Conservation (phyloP, 1,284 basidiomycete genomes). For the Porphyrellus sp. region DNA sequence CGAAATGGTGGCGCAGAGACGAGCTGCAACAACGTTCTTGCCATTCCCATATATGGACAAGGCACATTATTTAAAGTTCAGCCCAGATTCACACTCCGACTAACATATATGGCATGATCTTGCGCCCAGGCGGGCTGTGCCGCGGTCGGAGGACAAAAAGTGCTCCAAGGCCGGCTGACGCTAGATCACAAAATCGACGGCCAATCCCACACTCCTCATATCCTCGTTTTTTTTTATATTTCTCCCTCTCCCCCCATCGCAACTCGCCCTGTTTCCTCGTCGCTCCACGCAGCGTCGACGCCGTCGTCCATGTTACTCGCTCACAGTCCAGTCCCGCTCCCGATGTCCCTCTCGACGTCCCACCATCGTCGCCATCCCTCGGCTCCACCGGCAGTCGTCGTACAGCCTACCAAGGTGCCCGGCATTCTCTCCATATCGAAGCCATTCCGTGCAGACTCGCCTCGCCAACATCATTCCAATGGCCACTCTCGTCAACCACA, state of each 20-base stretch:
- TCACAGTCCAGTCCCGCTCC: constrained; percentile 50
- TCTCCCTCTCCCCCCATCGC: constrained; percentile 12
- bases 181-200: constrained; percentile 28
- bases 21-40: constrained; percentile 19
- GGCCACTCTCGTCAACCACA: constrained; percentile 35
- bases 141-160: constrained; percentile 35
- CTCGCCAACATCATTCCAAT: constrained; percentile 35
- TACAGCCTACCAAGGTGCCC: constrained; percentile 67
- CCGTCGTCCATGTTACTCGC: constrained; percentile 55
- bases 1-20: constrained; percentile 1
- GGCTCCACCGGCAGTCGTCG: constrained; percentile 59
- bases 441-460: constrained; percentile 41
- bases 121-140: constrained; percentile 32
- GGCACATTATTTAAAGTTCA: constrained; percentile 20
- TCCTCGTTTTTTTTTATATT: constrained; percentile 33
- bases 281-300: constrained; percentile 21
- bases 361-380: constrained; percentile 66
- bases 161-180: constrained; percentile 35
- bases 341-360: constrained; percentile 35
- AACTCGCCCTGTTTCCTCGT: constrained; percentile 13
- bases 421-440: constrained; percentile 68
- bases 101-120: constrained; percentile 21
- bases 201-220: constrained; percentile 28
- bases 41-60: background rate
- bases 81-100: constrained; percentile 29